These are phyloP conservation scores for Hypoxylon subgilvum DNA, from an alignment of 495 filamentous ascomycete species.

Conservation along the genomic window DNA sequence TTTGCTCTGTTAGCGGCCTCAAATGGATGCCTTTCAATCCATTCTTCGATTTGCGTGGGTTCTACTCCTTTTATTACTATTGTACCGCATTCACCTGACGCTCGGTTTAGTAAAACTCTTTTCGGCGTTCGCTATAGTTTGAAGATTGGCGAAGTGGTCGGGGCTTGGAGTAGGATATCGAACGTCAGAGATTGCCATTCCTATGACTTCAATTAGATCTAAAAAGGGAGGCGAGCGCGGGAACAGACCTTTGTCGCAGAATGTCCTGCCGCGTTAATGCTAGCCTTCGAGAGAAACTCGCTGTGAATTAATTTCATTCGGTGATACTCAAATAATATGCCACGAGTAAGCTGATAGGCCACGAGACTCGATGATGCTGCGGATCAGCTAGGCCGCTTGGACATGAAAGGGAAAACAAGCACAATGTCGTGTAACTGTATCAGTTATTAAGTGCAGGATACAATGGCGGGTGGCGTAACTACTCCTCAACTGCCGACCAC, in stretches of 20 bases:
- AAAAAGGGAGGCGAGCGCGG: neutral
- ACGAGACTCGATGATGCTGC: slow-evolving; percentile 23
- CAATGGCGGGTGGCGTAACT: slow-evolving; percentile 17
- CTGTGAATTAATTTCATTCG: neutral
- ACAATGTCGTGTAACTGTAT: slow-evolving; percentile 24
- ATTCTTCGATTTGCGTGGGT: neutral
- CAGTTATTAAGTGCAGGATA: slow-evolving; percentile 12
- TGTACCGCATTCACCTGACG: neutral
- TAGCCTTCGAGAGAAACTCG: neutral
- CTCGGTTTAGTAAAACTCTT: neutral
- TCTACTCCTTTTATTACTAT: neutral
- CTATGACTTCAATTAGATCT: neutral
- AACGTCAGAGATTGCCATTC: neutral
- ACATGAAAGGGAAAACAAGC: slow-evolving; percentile 13
- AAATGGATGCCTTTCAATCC: neutral
- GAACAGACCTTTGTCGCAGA: too few species aligned
- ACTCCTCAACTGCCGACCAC: slow-evolving; percentile 30
- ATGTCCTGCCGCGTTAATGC: neutral
- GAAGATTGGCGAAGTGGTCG: neutral
- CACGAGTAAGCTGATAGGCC: slow-evolving; percentile 17
- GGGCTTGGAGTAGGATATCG: neutral
- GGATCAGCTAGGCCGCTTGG: slow-evolving; percentile 3
- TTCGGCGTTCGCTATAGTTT: neutral
- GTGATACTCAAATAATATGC: slow-evolving; percentile 12
- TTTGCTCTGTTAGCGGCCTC: neutral